Conservation (phyloP, 352 stramenopile genomes). For the Phytophthora kernoviae region DNA sequence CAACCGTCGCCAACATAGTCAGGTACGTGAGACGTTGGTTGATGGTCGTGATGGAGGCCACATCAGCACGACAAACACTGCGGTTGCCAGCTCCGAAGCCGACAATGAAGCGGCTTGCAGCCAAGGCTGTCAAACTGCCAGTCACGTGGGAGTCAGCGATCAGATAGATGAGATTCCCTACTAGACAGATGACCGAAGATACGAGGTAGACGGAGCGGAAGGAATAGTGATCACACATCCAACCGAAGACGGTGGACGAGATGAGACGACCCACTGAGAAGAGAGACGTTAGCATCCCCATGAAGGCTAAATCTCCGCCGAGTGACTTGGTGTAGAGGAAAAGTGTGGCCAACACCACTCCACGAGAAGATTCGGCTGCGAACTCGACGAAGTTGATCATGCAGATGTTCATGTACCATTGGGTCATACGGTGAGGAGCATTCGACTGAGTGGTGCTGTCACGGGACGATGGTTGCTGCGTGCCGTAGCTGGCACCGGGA, state of each 20-base stretch:
- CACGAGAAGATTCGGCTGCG: constrained; percentile 70
- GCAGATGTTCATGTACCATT: constrained; percentile 74
- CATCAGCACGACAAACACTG: constrained; percentile 73
- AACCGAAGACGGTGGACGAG: constrained; percentile 77
- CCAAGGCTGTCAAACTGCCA: constrained; percentile 54
- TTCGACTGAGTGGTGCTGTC: not conserved
- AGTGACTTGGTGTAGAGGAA: constrained; percentile 84
- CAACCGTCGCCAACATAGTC: constrained; percentile 67
- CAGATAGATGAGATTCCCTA: constrained; percentile 74
- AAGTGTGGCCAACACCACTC: constrained; percentile 74
- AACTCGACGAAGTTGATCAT: constrained; percentile 87
- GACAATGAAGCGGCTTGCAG: constrained; percentile 67
- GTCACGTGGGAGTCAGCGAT: constrained; percentile 62
- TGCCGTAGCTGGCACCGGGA: constrained; percentile 33
- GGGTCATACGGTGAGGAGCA: constrained; percentile 34
- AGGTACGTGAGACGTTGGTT: constrained; percentile 73
- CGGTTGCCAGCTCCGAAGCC: constrained; percentile 78
- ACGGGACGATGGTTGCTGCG: not conserved
- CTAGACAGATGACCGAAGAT: constrained; percentile 64
- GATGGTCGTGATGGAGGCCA: constrained; percentile 68
- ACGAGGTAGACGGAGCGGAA: constrained; percentile 80
- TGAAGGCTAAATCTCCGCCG: constrained; percentile 70
- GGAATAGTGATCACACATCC: constrained; percentile 81
- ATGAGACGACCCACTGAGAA: constrained; percentile 77
- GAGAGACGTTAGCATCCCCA: constrained; percentile 76